These are phyloP conservation scores for Patellifolia procumbens DNA, from an alignment of 179 eudicot species.

Conservation along the genomic window DNA sequence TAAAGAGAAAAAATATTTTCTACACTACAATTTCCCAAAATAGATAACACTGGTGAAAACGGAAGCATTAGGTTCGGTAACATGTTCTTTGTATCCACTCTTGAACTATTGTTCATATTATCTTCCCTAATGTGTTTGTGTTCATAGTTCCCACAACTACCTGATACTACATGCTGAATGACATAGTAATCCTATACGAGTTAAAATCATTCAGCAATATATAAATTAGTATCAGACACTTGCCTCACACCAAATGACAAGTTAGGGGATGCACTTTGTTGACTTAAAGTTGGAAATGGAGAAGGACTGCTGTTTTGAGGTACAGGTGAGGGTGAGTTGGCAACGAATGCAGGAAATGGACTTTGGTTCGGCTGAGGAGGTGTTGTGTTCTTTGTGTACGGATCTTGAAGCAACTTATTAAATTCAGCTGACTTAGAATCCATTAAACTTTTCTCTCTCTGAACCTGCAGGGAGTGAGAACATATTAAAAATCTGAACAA, in stretches of 20 bases:
- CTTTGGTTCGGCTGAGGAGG: slow-evolving; percentile 41
- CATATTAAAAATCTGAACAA: neutral
- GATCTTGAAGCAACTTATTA: slow-evolving; percentile 60
- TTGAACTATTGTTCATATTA: neutral
- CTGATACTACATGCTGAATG: neutral
- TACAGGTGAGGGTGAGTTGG: slow-evolving; percentile 34
- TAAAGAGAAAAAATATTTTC: neutral
- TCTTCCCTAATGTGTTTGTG: neutral
- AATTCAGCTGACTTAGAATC: slow-evolving; percentile 69
- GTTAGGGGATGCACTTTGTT: slow-evolving; percentile 53
- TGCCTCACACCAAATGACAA: slow-evolving; percentile 51
- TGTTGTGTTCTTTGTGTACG: slow-evolving; percentile 42
- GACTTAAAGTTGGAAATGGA: slow-evolving; percentile 62
- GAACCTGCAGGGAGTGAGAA: slow-evolving; percentile 51
- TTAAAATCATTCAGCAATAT: neutral
- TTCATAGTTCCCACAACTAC: neutral
- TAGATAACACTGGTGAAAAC: neutral
- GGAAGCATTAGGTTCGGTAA: neutral
- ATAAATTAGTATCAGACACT: slow-evolving; percentile 18
- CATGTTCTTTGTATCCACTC: neutral
- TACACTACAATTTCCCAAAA: slow-evolving; percentile 1
- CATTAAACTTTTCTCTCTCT: slow-evolving; percentile 74
- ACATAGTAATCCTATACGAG: neutral
- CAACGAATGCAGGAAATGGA: slow-evolving; percentile 41
- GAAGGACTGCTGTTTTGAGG: slow-evolving; percentile 46